Evolutionary conservation across 345 rosid species (phyloP).

Genomic region (Brassica juncea): DNA sequence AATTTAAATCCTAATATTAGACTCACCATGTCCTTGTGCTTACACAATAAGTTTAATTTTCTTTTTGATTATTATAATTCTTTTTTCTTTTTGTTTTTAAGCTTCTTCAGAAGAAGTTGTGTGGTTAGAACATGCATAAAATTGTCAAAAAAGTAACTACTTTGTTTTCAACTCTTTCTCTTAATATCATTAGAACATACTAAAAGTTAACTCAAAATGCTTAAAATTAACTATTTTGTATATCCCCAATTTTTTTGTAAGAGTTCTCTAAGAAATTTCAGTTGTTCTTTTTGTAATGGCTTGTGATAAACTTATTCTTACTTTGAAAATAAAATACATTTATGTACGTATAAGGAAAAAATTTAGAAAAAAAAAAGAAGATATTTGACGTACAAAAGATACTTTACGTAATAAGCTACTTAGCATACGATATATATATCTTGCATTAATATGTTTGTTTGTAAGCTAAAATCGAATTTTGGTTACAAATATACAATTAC

Average conservation of each 20-base stretch:
- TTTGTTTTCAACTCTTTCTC: too few species aligned
- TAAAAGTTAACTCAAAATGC: too few species aligned
- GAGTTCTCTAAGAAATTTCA: background rate
- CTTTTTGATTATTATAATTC: too few species aligned
- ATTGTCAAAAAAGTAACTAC: too few species aligned
- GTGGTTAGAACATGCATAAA: too few species aligned
- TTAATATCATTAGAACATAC: too few species aligned
- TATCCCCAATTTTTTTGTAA: background rate
- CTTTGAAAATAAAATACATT: background rate
- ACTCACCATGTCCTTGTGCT: too few species aligned
- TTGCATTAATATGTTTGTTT: background rate
- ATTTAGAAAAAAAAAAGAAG: background rate
- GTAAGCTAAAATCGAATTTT: background rate
- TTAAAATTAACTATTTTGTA: background rate
- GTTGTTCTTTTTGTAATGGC: background rate
- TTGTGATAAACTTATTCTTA: background rate
- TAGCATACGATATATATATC: background rate
- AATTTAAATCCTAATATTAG: too few species aligned
- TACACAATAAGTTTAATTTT: too few species aligned
- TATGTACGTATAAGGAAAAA: background rate
- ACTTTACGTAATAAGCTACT: conserved; percentile 8
- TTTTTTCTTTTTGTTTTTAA: too few species aligned
- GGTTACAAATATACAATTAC: background rate
- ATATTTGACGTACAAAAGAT: background rate
- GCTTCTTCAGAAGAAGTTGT: too few species aligned